Evolutionary conservation across 345 rosid species (phyloP).

Genomic region (Gossypium arboreum): DNA sequence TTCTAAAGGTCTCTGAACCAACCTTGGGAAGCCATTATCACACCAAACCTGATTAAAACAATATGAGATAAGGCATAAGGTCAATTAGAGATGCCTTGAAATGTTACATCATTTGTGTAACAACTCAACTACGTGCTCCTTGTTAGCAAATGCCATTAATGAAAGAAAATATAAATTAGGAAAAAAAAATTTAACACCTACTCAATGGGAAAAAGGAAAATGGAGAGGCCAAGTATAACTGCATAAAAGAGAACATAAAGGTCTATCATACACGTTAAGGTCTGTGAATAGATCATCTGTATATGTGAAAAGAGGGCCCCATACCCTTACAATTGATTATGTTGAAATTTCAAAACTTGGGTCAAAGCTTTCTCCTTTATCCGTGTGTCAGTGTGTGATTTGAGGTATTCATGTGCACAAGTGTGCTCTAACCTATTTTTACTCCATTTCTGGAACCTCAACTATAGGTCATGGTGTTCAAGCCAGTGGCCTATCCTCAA

Average conservation of each 20-base stretch:
- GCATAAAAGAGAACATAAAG: neutral
- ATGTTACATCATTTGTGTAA: neutral
- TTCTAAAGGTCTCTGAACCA: conserved; percentile 81
- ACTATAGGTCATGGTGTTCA: neutral
- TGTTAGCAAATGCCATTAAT: neutral
- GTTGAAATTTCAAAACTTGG: neutral
- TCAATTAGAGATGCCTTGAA: neutral
- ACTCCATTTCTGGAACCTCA: neutral
- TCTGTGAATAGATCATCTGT: neutral
- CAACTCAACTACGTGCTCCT: neutral
- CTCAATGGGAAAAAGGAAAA: neutral
- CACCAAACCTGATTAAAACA: conserved; percentile 80
- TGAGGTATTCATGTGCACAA: neutral
- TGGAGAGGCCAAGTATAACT: neutral
- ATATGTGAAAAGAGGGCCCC: neutral
- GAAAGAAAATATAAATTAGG: neutral
- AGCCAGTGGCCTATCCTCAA: neutral
- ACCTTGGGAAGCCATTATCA: conserved; percentile 75
- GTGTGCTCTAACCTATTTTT: neutral
- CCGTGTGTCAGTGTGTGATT: neutral
- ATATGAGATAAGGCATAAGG: neutral
- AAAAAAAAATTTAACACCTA: neutral
- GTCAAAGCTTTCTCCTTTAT: neutral
- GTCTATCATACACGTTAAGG: neutral
- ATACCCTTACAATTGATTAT: neutral